Evolutionary conservation across 2,329 filamentous ascomycete species (phyloP).

Genomic region (Fusarium siculi): DNA sequence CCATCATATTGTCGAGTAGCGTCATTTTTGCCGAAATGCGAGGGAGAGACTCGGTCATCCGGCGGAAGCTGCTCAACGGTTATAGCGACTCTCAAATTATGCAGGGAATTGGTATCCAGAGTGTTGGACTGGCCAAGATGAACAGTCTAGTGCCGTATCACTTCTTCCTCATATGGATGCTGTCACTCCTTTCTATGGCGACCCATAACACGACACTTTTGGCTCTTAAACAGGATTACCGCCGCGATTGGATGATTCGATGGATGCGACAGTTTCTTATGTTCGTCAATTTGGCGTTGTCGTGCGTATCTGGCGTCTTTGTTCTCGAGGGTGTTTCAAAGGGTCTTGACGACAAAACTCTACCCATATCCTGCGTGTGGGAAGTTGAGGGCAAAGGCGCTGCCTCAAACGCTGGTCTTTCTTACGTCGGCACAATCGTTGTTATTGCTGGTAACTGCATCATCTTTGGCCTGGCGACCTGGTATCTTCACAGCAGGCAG

Average conservation of each 20-base stretch:
- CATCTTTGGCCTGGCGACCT: slow-evolving; percentile 69
- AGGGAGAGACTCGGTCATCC: slow-evolving; percentile 61
- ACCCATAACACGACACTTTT: slow-evolving; percentile 73
- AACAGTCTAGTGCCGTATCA: slow-evolving; percentile 71
- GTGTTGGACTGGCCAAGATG: slow-evolving; percentile 69
- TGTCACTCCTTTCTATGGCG: slow-evolving; percentile 71
- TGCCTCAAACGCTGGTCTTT: slow-evolving; percentile 56
- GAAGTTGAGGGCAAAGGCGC: slow-evolving; percentile 51
- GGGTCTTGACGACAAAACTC: slow-evolving; percentile 60
- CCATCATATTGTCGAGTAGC: slow-evolving; percentile 64
- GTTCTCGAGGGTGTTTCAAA: slow-evolving; percentile 65
- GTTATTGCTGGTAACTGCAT: slow-evolving; percentile 68
- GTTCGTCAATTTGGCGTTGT: slow-evolving; percentile 71
- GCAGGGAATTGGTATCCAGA: slow-evolving; percentile 75
- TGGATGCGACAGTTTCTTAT: slow-evolving; percentile 75
- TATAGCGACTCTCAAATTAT: slow-evolving; percentile 77
- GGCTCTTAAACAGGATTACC: slow-evolving; percentile 73
- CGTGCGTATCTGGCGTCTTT: slow-evolving; percentile 65
- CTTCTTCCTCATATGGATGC: slow-evolving; percentile 77
- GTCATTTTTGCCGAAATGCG: slow-evolving; percentile 67
- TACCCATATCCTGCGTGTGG: slow-evolving; percentile 73
- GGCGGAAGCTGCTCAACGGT: slow-evolving; percentile 71
- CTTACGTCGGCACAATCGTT: slow-evolving; percentile 68
- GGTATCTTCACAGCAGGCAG: slow-evolving; percentile 69
- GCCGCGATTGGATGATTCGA: slow-evolving; percentile 72